Evolutionary conservation across 2,329 filamentous ascomycete genomes (phyloP).

Genomic region (Trichoderma koningii): DNA sequence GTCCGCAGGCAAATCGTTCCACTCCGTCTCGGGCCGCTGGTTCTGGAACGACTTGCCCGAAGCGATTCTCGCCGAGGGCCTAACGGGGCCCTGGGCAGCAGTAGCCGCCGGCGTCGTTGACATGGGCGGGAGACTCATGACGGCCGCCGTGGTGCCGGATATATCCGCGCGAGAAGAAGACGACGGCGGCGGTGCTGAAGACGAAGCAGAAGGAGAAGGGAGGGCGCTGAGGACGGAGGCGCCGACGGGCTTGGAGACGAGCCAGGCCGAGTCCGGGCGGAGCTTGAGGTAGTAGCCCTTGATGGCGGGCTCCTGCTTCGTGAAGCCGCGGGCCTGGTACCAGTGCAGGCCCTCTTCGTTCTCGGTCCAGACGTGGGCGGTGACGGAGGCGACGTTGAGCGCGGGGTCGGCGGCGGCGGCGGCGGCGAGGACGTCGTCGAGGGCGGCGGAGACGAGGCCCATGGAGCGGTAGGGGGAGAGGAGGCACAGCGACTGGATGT

Average conservation of each 20-base stretch:
- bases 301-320: slow-evolving; percentile 49
- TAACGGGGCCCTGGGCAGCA: slow-evolving; percentile 26
- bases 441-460: slow-evolving; percentile 59
- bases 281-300: slow-evolving; percentile 64
- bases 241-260: slow-evolving; percentile 53
- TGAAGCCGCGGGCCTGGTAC: slow-evolving; percentile 63
- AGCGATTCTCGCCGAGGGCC: slow-evolving; percentile 33
- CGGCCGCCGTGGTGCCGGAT: slow-evolving; percentile 37
- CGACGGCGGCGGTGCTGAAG: background rate
- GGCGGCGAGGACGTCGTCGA: slow-evolving; percentile 54
- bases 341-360: slow-evolving; percentile 64
- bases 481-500: slow-evolving; percentile 65
- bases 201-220: slow-evolving; percentile 27
- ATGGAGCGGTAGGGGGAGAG: slow-evolving; percentile 64
- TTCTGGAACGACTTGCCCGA: slow-evolving; percentile 59
- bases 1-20: slow-evolving; percentile 66
- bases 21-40: slow-evolving; percentile 59
- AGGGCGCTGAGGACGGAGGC: slow-evolving; percentile 34
- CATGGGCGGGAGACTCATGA: slow-evolving; percentile 39
- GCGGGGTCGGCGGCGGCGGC: slow-evolving; percentile 40
- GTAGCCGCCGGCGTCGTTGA: no score
- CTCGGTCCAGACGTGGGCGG: slow-evolving; percentile 69
- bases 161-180: slow-evolving; percentile 29
- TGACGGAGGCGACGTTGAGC: slow-evolving; percentile 50
- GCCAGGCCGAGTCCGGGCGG: slow-evolving; percentile 62